Evolutionary conservation across 306 rosid species (phyloP).

Genomic region (Neltuma alba): DNA sequence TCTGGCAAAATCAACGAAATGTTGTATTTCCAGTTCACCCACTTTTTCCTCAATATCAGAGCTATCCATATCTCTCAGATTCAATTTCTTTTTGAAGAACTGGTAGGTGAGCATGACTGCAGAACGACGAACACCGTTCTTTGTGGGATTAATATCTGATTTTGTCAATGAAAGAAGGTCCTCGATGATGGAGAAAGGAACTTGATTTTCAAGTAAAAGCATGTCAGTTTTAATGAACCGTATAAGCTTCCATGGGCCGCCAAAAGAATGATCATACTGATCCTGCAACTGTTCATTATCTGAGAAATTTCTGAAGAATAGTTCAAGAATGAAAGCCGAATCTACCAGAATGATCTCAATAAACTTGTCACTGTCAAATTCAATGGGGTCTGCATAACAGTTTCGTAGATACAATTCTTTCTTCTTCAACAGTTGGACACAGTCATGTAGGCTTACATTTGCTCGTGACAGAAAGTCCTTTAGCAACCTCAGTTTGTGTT

Average conservation of each 20-base stretch:
- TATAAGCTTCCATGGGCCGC: background rate
- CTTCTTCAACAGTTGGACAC: background rate
- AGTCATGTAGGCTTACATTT: background rate
- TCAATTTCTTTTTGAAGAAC: background rate
- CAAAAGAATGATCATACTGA: background rate
- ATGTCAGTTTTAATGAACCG: background rate
- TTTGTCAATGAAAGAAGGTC: background rate
- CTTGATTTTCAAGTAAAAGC: background rate
- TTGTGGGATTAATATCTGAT: background rate
- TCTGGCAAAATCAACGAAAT: too few species aligned
- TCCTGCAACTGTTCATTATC: too few species aligned
- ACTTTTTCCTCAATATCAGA: too few species aligned
- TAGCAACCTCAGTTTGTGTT: background rate
- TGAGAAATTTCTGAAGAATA: background rate
- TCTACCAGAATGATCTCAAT: background rate
- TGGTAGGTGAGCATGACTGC: background rate
- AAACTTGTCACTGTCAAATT: background rate
- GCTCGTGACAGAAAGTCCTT: background rate
- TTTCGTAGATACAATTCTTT: background rate
- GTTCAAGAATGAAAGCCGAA: background rate
- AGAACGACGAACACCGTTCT: background rate
- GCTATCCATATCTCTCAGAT: background rate
- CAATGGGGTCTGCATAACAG: background rate
- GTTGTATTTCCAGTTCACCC: too few species aligned
- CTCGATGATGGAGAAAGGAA: background rate